Base-by-base conservation (phyloP, 2,329 filamentous ascomycete species). In the Sarocladium strictum region DNA sequence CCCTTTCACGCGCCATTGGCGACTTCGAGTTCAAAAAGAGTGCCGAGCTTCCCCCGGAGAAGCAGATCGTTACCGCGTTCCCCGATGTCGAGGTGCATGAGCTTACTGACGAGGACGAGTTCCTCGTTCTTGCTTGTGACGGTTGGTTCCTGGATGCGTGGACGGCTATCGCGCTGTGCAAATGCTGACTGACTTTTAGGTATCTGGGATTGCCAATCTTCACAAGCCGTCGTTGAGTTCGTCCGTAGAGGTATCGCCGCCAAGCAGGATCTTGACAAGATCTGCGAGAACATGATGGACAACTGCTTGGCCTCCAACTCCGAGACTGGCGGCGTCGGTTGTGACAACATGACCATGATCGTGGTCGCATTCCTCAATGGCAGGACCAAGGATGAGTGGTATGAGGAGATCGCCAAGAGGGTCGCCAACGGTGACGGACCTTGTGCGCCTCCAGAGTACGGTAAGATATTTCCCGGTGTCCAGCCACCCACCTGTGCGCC, bases 11-110 rank as follows among this genome's bases (percentile, higher is more conserved):
- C 71, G 94, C 94, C 64, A 97, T 99, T 71, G 94, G 94, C 63
- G 94, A 99, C 72, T 99, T 99, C 68, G 94, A 99, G 71, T 99
- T 99, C 82, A 99, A 99, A 82, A 97, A 97, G 81, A 96, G 91
- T 70, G 89, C 93, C 63, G 92, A 97, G 67, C 84, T 99, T 49
- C 86, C 93, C 2, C 94, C 94, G n/a, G 94, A 99, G 76, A 90
- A 96, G 69, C 94, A 99, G 73, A 97, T 99, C 61, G 94, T 99
- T 41, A 99, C 94, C 15, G 94, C 94, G 5, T 97, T 87, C 72
- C 94, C 94, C 21, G 94, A 99, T 68, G 91, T 99, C 43, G 90
- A 90, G 54, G 82, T 89, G 58, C 94, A 99, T 70, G 90, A 97
- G 53, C 80, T 97, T 60, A 87, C 84, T 54, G 87, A 94, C 52